A percentile compares a stretch with the other conserved stretches of the same genome.
phyloP scores from a whole-genome alignment of 306 rosid species.

The Malus fusca region DNA sequence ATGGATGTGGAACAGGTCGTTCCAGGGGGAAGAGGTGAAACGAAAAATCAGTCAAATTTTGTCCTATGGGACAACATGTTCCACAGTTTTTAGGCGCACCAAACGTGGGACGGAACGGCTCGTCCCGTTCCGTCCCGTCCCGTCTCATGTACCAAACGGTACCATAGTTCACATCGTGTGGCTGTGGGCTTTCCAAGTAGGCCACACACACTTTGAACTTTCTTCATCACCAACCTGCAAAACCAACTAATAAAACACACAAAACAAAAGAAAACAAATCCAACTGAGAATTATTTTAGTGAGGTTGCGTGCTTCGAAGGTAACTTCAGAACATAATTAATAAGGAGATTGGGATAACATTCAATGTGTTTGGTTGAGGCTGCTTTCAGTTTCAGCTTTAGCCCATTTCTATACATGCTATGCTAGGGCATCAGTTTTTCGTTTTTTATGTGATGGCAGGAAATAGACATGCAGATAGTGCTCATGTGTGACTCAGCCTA shows the following conservation, averaged over 20 bases:
- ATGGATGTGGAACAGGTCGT: no score
- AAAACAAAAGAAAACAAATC: neutral
- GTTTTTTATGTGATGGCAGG: neutral
- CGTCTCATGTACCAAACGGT: no score
- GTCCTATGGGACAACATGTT: no score
- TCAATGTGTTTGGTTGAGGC: neutral
- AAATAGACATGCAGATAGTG: neutral
- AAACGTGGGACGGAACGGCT: no score
- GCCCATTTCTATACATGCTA: neutral
- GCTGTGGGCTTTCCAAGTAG: neutral
- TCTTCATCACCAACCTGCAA: neutral
- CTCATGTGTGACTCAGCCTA: neutral
- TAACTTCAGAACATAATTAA: neutral
- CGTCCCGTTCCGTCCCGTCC: no score
- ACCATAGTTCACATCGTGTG: neutral
- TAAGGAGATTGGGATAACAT: neutral
- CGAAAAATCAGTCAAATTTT: no score
- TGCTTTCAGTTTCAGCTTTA: neutral
- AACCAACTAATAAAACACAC: neutral
- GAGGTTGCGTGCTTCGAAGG: constrained; percentile 3
- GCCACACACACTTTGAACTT: neutral
- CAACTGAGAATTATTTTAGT: neutral
- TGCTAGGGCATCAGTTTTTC: neutral
- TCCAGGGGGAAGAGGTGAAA: no score
- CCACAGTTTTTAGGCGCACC: no score